A percentile compares a stretch with the other conserved stretches of the same genome.
Conservation (phyloP, 345 rosid species). For the Salix koriyanagi region DNA sequence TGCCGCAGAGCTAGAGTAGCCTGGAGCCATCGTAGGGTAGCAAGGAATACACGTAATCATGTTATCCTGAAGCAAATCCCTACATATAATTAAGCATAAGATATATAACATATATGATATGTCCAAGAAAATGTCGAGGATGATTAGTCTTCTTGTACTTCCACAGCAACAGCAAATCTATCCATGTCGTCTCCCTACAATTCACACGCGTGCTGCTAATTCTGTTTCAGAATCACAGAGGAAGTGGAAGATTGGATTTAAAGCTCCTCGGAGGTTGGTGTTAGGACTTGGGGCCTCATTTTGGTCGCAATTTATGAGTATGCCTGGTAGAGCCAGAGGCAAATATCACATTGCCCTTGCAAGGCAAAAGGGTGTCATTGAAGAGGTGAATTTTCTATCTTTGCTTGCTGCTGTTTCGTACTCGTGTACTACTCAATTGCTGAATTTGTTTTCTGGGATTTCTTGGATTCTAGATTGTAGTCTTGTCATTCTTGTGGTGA, state of each 20-base stretch:
- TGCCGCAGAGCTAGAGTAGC: no score
- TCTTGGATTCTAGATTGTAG: slow-evolving; percentile 5
- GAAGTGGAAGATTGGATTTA: slow-evolving; percentile 16
- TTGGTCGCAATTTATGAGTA: slow-evolving; percentile 51
- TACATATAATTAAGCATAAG: slow-evolving; percentile 9
- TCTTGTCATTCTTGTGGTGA: background rate
- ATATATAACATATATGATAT: background rate
- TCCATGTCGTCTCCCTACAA: slow-evolving; percentile 12
- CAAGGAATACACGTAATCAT: slow-evolving; percentile 4
- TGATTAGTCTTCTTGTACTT: slow-evolving; percentile 33
- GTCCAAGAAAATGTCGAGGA: slow-evolving; percentile 17
- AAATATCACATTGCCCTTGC: slow-evolving; percentile 71
- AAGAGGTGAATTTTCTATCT: slow-evolving; percentile 46
- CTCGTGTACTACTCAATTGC: background rate
- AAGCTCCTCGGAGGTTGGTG: slow-evolving; percentile 49
- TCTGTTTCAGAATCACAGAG: slow-evolving; percentile 18
- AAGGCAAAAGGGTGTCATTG: slow-evolving; percentile 56
- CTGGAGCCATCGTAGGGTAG: slow-evolving; percentile 1
- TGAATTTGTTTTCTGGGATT: slow-evolving; percentile 1
- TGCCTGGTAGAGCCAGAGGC: slow-evolving; percentile 35
- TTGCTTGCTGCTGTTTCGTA: background rate
- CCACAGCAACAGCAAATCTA: slow-evolving; percentile 15
- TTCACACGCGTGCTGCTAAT: slow-evolving; percentile 6
- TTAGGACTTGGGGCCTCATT: slow-evolving; percentile 58
- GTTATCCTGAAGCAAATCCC: background rate